Percentiles rank a stretch among this genome's conserved stretches.
These are phyloP conservation scores for Metschnikowia dekortorum DNA, from an alignment of 805 yeast genomes.

Conservation along the genomic window DNA sequence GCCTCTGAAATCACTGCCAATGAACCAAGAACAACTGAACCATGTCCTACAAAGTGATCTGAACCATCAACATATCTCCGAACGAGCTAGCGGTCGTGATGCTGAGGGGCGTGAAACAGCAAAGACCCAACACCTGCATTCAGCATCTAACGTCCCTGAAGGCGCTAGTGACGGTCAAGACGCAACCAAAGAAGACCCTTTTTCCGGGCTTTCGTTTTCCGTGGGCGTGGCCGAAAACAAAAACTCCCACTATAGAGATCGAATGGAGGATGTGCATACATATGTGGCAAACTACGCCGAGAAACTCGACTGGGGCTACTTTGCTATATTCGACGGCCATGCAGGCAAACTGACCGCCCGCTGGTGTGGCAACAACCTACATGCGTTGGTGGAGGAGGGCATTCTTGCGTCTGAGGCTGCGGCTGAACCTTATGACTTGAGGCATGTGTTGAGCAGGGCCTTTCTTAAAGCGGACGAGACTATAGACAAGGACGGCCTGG, in stretches of 20 bases:
- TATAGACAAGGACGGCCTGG: conserved; percentile 56
- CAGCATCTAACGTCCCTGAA: background rate
- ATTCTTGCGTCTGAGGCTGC: conserved; percentile 30
- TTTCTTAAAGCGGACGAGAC: conserved; percentile 73
- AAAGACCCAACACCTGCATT: background rate
- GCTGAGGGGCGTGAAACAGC: background rate
- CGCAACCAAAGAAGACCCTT: conserved; percentile 34
- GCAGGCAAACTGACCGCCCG: conserved; percentile 92
- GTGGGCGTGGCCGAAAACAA: conserved; percentile 93
- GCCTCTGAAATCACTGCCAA: background rate
- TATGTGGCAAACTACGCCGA: conserved; percentile 92
- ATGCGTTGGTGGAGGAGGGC: conserved; percentile 58
- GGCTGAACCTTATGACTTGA: conserved; percentile 42
- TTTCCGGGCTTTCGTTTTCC: conserved; percentile 58
- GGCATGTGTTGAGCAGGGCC: conserved; percentile 62
- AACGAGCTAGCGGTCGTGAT: background rate
- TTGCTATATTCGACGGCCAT: conserved; percentile 95
- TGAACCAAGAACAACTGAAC: background rate
- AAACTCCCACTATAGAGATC: conserved; percentile 71
- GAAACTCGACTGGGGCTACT: conserved; percentile 86
- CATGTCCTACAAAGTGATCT: background rate
- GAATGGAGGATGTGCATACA: conserved; percentile 96
- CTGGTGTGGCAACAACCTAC: conserved; percentile 89
- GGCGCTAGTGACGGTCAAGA: background rate
- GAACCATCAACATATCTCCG: background rate